A percentile compares a stretch with the other conserved stretches of the same genome.
Conservation (phyloP, 495 filamentous ascomycete genomes). For the Hypoxylon fuscum region DNA sequence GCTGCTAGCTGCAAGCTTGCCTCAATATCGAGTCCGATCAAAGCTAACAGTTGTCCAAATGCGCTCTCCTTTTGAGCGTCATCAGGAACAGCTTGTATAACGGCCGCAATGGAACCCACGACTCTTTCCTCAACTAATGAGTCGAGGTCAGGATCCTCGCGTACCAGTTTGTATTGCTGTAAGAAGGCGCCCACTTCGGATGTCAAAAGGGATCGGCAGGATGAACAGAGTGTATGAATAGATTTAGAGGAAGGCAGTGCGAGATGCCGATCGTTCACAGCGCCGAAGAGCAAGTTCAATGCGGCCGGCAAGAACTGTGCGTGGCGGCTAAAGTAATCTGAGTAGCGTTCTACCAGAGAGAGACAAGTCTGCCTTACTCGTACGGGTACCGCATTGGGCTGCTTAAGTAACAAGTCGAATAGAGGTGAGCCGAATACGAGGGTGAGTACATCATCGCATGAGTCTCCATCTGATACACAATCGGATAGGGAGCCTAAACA, state of each 20-base stretch:
- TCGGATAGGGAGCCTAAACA: conserved; percentile 81
- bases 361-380: conserved; percentile 82
- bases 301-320: conserved; percentile 74
- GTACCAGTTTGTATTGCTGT: conserved; percentile 72
- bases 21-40: conserved; percentile 70
- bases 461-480: conserved; percentile 70
- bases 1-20: conserved; percentile 48
- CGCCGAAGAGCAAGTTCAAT: conserved; percentile 82
- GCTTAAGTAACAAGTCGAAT: conserved; percentile 67
- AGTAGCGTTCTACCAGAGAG: conserved; percentile 78
- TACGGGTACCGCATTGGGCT: conserved; percentile 64
- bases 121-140: conserved; percentile 80
- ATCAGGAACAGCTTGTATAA: conserved; percentile 78
- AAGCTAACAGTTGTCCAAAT: conserved; percentile 70
- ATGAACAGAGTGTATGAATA: conserved; percentile 80
- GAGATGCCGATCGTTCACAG: conserved; percentile 71
- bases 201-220: conserved; percentile 76
- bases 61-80: conserved; percentile 69
- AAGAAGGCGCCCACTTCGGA: conserved; percentile 80
- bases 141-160: conserved; percentile 69
- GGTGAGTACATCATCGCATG: conserved; percentile 72
- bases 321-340: conserved; percentile 81
- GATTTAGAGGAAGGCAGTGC: conserved; percentile 79
- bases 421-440: conserved; percentile 73
- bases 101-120: conserved; percentile 81